Evolutionary conservation across 139 green algal genomes (phyloP).

Genomic region (Eudorina sp.): DNA sequence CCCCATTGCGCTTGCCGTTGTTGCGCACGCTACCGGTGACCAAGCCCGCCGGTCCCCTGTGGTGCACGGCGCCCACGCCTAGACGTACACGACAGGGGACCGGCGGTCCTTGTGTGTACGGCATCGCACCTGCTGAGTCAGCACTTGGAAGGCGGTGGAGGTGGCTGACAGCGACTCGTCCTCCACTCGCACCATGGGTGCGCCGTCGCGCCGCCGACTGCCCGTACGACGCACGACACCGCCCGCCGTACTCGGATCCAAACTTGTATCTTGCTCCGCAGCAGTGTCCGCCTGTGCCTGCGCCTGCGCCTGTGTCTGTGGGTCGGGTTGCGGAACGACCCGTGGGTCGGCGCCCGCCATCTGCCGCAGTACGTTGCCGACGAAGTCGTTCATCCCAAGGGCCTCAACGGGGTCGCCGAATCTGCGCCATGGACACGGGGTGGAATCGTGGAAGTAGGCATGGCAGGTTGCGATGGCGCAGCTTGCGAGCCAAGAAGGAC

Average conservation of each 20-base stretch:
- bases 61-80: no score
- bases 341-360: conserved; percentile 28
- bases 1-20: no score
- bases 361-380: conserved; percentile 44
- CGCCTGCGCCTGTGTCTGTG: not conserved
- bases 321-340: not conserved
- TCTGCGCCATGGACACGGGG: not conserved
- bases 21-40: no score
- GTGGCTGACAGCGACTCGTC: conserved; percentile 30
- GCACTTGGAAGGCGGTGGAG: conserved; percentile 32
- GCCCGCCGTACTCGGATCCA: no score
- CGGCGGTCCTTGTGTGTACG: no score
- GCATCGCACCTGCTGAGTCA: conserved; percentile 45
- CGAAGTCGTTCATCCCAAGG: conserved; percentile 55
- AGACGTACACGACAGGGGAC: no score
- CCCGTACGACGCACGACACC: no score
- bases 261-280: no score
- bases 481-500: no score
- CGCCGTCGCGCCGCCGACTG: not conserved
- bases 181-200: conserved; percentile 34
- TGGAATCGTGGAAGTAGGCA: no score
- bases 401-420: conserved; percentile 52
- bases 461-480: no score
- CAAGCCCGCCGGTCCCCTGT: no score
- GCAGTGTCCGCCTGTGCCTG: not conserved